Evolutionary conservation across 805 yeast species (phyloP).

Genomic region (Suhomyces pyralidae): DNA sequence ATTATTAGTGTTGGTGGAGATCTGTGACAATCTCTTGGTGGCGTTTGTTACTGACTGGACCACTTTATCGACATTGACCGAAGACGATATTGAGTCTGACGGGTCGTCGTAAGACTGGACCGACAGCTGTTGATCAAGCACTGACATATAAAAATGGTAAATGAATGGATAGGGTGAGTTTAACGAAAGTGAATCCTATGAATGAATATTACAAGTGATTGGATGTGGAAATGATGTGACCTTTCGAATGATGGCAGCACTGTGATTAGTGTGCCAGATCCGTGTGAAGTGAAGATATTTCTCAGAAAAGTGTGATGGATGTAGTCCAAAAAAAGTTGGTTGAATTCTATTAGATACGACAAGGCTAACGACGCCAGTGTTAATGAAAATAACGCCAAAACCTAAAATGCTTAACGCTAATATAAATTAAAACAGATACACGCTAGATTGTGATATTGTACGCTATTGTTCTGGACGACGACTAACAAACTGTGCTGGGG

Average conservation of each 20-base stretch:
- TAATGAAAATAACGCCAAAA: background rate
- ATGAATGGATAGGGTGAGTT: constrained; percentile 2
- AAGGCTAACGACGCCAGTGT: background rate
- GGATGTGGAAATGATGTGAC: background rate
- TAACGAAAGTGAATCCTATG: constrained; percentile 1
- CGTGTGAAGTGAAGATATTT: background rate
- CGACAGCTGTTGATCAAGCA: constrained; percentile 22
- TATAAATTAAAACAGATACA: background rate
- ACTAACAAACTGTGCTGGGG: background rate
- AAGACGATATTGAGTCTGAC: constrained; percentile 10
- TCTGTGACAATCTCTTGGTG: constrained; percentile 49
- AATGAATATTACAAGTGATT: background rate
- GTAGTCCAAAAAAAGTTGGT: background rate
- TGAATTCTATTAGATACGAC: background rate
- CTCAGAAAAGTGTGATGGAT: background rate
- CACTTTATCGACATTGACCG: constrained; percentile 33
- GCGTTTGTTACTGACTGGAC: constrained; percentile 47
- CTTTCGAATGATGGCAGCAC: background rate
- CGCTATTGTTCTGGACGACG: background rate
- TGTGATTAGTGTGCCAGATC: background rate
- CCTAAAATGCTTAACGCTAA: background rate
- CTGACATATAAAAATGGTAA: constrained; percentile 16
- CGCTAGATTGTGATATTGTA: background rate
- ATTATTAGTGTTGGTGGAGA: constrained; percentile 42
- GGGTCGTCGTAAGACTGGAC: constrained; percentile 18